Percentiles rank a stretch among this genome's conserved stretches.
Conservation (phyloP, 2,329 filamentous ascomycete species). For the Colletotrichum sp. region DNA sequence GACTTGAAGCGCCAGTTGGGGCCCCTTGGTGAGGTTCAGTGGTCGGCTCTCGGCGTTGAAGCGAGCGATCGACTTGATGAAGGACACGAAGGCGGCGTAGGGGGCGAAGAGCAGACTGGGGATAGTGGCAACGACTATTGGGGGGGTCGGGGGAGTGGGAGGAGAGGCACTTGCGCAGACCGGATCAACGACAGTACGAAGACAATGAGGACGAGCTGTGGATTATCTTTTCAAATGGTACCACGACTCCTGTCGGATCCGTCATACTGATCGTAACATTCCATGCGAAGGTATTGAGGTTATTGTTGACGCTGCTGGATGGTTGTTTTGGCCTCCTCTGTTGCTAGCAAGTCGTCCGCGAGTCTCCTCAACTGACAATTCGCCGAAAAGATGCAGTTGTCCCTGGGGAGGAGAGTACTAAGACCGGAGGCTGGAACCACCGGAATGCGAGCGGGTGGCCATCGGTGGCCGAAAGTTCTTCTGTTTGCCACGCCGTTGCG, state of each 20-base stretch:
- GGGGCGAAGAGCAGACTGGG: slow-evolving; percentile 82
- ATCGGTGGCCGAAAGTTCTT: neutral
- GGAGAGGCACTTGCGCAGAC: neutral
- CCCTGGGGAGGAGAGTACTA: neutral
- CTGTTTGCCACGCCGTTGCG: neutral
- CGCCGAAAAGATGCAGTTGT: neutral
- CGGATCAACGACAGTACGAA: neutral
- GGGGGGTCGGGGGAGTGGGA: slow-evolving; percentile 51
- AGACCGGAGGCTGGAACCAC: neutral
- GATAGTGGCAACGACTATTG: slow-evolving; percentile 70
- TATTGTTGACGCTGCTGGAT: neutral
- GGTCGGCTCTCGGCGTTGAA: slow-evolving; percentile 70
- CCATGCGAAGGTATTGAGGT: neutral
- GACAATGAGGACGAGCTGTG: neutral
- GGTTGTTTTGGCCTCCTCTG: neutral
- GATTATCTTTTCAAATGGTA: neutral
- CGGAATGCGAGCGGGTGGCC: neutral
- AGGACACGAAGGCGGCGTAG: slow-evolving; percentile 88
- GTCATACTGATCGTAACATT: neutral
- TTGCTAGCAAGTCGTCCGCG: neutral
- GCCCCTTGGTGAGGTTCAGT: slow-evolving; percentile 64
- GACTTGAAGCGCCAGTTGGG: slow-evolving; percentile 70
- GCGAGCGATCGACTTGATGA: slow-evolving; percentile 75
- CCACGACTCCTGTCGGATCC: neutral
- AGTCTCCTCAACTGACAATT: neutral